Evolutionary conservation across 1,139 yeast genomes (phyloP), one percentile per base, ranked within the genome.

Genomic region (Casaregolazyma lundiana): DNA sequence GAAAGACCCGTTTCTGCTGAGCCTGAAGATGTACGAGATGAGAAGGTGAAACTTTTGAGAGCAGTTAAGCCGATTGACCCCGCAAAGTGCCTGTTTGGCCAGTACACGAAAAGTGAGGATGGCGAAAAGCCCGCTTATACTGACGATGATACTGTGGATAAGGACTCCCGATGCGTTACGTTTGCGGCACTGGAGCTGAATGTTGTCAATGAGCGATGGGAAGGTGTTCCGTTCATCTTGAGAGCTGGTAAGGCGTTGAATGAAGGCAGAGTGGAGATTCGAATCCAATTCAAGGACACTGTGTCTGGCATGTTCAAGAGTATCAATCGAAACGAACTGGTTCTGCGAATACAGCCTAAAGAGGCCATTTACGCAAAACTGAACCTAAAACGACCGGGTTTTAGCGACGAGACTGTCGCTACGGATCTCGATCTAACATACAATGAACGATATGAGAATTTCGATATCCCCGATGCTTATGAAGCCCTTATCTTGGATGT

Each of bases 221-320:
- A 85, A 55, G 97, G 97, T 59, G 97, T 92, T 43, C 99, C 99
- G 48, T 81, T 92, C 63, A 84, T 92, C 45, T 73, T 92, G 73
- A 80, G 96, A 70, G 98, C 97, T 18, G 99, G 99, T 62, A 92
- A 92, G 71, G 97, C 97, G 13, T 73, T 90, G 50, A 87, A 89
- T 63, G 92, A 84, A 62, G 84, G 89, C 40, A 56, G 89, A 73
- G 98, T 92, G 48, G 98, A 94, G 71, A 83, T 94, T 55, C 80
- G 97, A 67, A 73, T 94, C 54, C 97, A 92, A 72, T 92, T 84
- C 73, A 88, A 84, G 69, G 84, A 85, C 41, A 94, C 85, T 47
- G 82, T 89, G 21, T 75, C 77, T 53, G 97, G 96, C 40, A 82
- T 87, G 66, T 88, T 87, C 71, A 74, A 77, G 55, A 80, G 81